A percentile compares a stretch with the other conserved stretches of the same genome.
These are phyloP conservation scores for Atkinsonella texensis DNA, from an alignment of 2,329 filamentous ascomycete species.

Conservation along the genomic window DNA sequence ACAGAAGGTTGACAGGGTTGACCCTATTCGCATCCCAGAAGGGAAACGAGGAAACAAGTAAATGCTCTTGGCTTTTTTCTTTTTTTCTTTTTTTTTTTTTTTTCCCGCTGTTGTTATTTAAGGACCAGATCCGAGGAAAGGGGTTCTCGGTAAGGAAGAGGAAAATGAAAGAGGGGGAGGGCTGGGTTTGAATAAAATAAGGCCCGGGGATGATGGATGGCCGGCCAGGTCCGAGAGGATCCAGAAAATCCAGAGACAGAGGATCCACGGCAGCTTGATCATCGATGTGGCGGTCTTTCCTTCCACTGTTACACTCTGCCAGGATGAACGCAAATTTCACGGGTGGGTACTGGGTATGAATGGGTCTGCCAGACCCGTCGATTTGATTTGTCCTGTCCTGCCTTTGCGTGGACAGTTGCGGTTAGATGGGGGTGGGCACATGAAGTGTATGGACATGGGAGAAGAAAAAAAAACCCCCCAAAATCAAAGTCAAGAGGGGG, in stretches of 20 bases:
- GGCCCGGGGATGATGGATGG: slow-evolving; percentile 1
- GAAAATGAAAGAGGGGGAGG: neutral
- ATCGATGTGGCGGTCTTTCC: slow-evolving; percentile 5
- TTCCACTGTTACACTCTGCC: neutral
- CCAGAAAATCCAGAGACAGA: neutral
- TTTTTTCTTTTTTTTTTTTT: neutral
- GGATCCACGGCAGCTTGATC: slow-evolving; percentile 4
- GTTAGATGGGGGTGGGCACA: neutral
- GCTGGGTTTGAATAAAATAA: slow-evolving; percentile 5
- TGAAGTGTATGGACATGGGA: neutral
- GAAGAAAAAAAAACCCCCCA: too few relatives aligned
- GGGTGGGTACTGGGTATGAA: too few relatives aligned
- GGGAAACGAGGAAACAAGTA: neutral
- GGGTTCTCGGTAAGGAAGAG: neutral
- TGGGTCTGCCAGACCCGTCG: too few relatives aligned
- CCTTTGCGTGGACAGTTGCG: neutral
- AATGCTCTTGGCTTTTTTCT: neutral
- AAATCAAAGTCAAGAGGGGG: neutral
- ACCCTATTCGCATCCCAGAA: neutral
- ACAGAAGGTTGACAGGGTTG: neutral
- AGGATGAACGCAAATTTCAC: slow-evolving; percentile 1
- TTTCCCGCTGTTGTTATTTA: neutral
- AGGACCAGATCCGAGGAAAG: neutral
- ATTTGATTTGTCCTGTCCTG: neutral
- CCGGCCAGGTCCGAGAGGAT: neutral